Evolutionary conservation across 805 yeast genomes (phyloP).

Genomic region (Monosporozyma siamensis): DNA sequence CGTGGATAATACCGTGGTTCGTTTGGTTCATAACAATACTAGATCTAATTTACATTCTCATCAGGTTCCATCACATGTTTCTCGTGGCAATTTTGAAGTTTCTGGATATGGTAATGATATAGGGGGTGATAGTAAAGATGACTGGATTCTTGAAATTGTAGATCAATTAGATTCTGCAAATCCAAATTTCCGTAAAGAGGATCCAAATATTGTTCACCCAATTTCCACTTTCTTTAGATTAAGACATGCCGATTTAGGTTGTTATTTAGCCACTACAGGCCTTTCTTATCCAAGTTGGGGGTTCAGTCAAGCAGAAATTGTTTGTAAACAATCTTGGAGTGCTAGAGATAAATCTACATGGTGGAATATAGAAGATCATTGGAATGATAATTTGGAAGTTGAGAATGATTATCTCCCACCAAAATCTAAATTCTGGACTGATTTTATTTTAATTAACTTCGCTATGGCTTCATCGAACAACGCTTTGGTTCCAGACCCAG

Average conservation of each 20-base stretch:
- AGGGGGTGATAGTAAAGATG: constrained; percentile 63
- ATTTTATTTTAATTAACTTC: constrained; percentile 62
- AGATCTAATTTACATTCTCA: constrained; percentile 67
- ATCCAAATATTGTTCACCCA: constrained; percentile 55
- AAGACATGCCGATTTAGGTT: constrained; percentile 55
- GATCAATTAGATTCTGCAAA: constrained; percentile 41
- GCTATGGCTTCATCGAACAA: constrained; percentile 87
- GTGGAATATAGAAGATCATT: constrained; percentile 78
- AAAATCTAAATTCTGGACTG: constrained; percentile 66
- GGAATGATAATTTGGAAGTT: constrained; percentile 47
- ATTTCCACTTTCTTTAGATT: constrained; percentile 77
- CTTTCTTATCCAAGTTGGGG: constrained; percentile 90
- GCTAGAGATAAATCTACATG: constrained; percentile 73
- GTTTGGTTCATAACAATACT: constrained; percentile 55
- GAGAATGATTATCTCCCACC: constrained; percentile 46
- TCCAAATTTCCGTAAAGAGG: constrained; percentile 33
- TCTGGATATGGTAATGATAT: constrained; percentile 62
- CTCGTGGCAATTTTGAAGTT: constrained; percentile 48
- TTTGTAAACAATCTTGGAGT: constrained; percentile 61
- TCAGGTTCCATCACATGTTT: constrained; percentile 52
- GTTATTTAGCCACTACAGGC: constrained; percentile 83
- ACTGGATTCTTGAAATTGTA: constrained; percentile 66
- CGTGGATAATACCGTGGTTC: constrained; percentile 49
- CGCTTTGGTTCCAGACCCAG: constrained; percentile 70
- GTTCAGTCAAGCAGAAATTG: constrained; percentile 93